Conservation (phyloP, 2,329 filamentous ascomycete species). For the Colletotrichum horii region DNA sequence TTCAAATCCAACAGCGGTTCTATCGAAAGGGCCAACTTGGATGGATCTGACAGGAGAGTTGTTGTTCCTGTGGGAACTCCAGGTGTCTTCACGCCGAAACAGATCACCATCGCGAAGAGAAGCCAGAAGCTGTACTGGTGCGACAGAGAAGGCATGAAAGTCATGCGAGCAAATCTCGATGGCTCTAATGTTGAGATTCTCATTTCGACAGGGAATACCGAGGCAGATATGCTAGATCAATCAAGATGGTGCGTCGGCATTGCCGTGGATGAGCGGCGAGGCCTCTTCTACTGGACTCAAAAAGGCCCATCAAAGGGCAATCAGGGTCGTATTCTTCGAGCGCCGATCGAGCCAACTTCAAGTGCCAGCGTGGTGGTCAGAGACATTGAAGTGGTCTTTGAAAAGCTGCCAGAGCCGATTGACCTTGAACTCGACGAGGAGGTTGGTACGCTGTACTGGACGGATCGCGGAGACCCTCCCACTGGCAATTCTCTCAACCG, state of each 20-base stretch:
- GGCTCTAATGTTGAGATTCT: not conserved
- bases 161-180: constrained; percentile 1
- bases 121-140: constrained; percentile 7
- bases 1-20: constrained; percentile 3
- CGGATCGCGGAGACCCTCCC: constrained; percentile 7
- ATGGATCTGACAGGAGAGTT: not conserved
- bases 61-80: not conserved
- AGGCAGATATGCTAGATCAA: not conserved
- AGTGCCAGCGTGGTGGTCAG: no score
- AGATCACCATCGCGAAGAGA: not conserved
- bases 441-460: not conserved
- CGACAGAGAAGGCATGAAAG: constrained; percentile 6
- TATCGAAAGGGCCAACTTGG: constrained; percentile 2
- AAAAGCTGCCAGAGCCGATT: not conserved
- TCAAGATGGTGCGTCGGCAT: not conserved
- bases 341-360: not conserved
- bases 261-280: not conserved
- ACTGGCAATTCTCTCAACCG: not conserved
- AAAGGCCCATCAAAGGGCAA: constrained; percentile 2
- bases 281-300: constrained; percentile 3
- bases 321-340: not conserved
- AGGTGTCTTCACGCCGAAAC: constrained; percentile 7
- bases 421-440: constrained; percentile 1
- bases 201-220: not conserved
- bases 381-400: not conserved